Evolutionary conservation across 768 basidiomycete species (phyloP).

Genomic region (Inosperma sp.): DNA sequence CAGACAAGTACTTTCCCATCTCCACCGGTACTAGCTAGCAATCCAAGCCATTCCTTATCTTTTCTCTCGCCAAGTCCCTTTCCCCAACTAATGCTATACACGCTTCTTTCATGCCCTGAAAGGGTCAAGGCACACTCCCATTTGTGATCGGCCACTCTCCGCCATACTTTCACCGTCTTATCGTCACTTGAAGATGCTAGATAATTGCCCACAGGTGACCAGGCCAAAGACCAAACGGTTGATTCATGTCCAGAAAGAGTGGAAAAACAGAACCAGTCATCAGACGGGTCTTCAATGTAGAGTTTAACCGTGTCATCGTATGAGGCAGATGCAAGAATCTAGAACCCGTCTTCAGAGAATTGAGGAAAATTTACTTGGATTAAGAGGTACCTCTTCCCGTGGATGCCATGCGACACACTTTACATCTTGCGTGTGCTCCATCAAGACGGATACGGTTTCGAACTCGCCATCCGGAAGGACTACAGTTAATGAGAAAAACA

Average conservation of each 20-base stretch:
- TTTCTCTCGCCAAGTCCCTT: constrained; percentile 30
- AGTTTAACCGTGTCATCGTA: constrained; percentile 97
- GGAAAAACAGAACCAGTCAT: constrained; percentile 89
- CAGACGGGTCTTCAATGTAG: constrained; percentile 86
- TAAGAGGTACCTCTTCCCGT: constrained; percentile 70
- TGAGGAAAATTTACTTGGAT: constrained; percentile 3
- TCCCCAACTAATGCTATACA: constrained; percentile 82
- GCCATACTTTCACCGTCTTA: constrained; percentile 81
- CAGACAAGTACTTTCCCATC: constrained; percentile 84
- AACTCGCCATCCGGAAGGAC: constrained; percentile 91
- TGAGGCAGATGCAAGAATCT: constrained; percentile 95
- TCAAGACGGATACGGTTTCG: constrained; percentile 90
- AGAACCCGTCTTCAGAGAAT: constrained; percentile 23
- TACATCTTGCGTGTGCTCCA: constrained; percentile 97
- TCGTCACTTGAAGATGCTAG: constrained; percentile 88
- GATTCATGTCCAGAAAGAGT: constrained; percentile 78
- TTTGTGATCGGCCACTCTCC: constrained; percentile 52
- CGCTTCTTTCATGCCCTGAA: constrained; percentile 61
- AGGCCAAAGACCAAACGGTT: constrained; percentile 91
- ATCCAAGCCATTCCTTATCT: constrained; percentile 51
- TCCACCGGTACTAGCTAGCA: constrained; percentile 80
- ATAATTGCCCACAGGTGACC: constrained; percentile 70
- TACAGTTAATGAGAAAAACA: constrained; percentile 26
- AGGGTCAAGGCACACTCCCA: constrained; percentile 63
- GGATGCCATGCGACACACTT: constrained; percentile 97